These are phyloP conservation scores for Lyophyllum atratum DNA, from an alignment of 768 basidiomycete genomes.

Conservation along the genomic window DNA sequence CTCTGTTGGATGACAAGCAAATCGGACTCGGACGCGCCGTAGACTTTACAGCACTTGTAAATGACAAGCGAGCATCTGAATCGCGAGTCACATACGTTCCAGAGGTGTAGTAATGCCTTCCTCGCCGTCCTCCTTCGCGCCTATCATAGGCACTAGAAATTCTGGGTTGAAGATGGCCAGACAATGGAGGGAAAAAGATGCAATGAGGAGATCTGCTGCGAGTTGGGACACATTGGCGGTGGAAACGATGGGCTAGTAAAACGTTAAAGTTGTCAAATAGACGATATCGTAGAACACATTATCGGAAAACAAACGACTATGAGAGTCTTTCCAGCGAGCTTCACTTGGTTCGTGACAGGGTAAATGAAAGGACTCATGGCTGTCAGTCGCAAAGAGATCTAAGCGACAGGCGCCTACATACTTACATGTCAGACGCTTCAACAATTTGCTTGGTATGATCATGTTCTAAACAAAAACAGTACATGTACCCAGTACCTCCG, in stretches of 20 bases:
- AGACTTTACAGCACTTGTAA: slow-evolving; percentile 49
- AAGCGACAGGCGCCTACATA: not conserved
- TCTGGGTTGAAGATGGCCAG: slow-evolving; percentile 66
- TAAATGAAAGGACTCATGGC: slow-evolving; percentile 33
- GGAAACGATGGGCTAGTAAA: slow-evolving; percentile 67
- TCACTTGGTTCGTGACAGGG: slow-evolving; percentile 21
- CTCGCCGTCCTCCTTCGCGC: slow-evolving; percentile 63
- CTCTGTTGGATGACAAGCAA: slow-evolving; percentile 76
- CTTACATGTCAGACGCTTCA: no score
- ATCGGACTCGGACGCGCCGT: slow-evolving; percentile 48
- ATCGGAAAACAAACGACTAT: slow-evolving; percentile 40
- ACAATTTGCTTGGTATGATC: no score
- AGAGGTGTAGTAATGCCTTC: slow-evolving; percentile 71
- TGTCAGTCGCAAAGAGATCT: not conserved
- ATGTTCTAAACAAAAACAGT: no score
- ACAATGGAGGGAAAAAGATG: slow-evolving; percentile 59
- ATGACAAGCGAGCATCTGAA: not conserved
- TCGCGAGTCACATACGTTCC: slow-evolving; percentile 57
- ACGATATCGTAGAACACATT: not conserved
- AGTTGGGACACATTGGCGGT: slow-evolving; percentile 83
- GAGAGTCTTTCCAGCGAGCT: slow-evolving; percentile 41
- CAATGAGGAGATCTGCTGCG: slow-evolving; percentile 71
- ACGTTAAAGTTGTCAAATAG: slow-evolving; percentile 7
- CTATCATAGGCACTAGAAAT: slow-evolving; percentile 70
- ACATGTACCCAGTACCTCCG: no score